Percentiles rank a stretch among this genome's conserved stretches.
phyloP scores from a whole-genome alignment of 805 yeast genomes.

The Metschnikowia cubensis region DNA sequence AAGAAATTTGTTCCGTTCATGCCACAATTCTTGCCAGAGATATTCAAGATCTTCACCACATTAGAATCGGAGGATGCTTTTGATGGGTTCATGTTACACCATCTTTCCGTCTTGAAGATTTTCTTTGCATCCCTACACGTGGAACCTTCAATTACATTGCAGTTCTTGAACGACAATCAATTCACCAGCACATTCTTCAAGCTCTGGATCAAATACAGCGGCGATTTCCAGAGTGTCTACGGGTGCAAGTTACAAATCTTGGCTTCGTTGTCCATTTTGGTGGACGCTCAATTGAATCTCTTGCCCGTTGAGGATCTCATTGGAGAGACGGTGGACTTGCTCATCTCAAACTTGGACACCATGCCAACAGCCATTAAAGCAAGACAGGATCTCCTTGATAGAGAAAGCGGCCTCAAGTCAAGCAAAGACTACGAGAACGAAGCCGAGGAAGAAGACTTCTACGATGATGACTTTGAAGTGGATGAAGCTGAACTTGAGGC shows the following conservation, averaged over 20 bases:
- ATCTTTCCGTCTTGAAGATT: slow-evolving; percentile 40
- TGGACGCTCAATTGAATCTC: slow-evolving; percentile 26
- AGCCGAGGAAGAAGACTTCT: slow-evolving; percentile 27
- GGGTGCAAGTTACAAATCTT: slow-evolving; percentile 53
- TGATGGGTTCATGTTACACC: slow-evolving; percentile 43
- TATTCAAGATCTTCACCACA: slow-evolving; percentile 31
- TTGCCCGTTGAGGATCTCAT: slow-evolving; percentile 32
- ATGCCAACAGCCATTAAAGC: slow-evolving; percentile 49
- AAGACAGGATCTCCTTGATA: slow-evolving; percentile 41
- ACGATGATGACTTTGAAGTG: slow-evolving; percentile 39
- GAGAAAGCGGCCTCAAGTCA: slow-evolving; percentile 33
- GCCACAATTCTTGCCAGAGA: slow-evolving; percentile 30
- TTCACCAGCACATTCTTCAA: slow-evolving; percentile 38
- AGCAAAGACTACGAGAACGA: slow-evolving; percentile 20
- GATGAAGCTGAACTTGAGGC: slow-evolving; percentile 83
- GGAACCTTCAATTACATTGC: slow-evolving; percentile 35
- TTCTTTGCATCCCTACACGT: slow-evolving; percentile 39
- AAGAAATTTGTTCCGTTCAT: slow-evolving; percentile 30
- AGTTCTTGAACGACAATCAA: slow-evolving; percentile 35
- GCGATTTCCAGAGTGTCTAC: slow-evolving; percentile 48
- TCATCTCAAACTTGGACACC: slow-evolving; percentile 39
- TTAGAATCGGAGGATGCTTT: slow-evolving; percentile 38
- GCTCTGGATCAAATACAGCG: slow-evolving; percentile 47
- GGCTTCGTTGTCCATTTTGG: slow-evolving; percentile 39
- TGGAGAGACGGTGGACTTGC: slow-evolving; percentile 36